Base-by-base conservation (phyloP, 2,329 filamentous ascomycete species). In the Plectosphaerella sp. region DNA sequence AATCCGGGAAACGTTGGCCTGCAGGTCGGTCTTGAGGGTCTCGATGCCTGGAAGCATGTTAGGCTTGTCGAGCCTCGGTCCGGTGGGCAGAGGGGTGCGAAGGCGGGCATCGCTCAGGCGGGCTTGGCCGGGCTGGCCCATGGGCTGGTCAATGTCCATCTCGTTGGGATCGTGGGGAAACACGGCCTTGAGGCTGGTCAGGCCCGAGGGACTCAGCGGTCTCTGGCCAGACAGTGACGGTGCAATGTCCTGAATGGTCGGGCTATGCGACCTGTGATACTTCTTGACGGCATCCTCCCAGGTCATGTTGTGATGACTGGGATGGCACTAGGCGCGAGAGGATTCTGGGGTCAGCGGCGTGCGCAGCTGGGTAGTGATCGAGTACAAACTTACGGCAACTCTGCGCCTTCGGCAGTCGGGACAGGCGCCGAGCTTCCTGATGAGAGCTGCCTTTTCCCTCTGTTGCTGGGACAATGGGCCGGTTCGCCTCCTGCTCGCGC, bases 351-450 rank as follows among this genome's bases (percentile, higher is more conserved):
- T 56, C 47, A 56, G 49, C 52, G 53, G 46, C 41, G 52, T 37
- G 51, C 48, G 55, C 51, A 53, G 50, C n/a, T n/a, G n/a, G n/a
- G n/a, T n/a, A n/a, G n/a, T n/a, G n/a, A 39, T 15, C 3, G 9
- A 41, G 25, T 28, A 9, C 25, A 53, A 43, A 76, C 79, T 78
- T 72, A 83, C 79, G 64, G 79, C 79, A 66, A 83, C 80, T 63
- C 80, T 72, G 57, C 79, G 72, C 52, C 78, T 72, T 43, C 78
- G 73, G 58, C 80, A 84, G 59, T 82, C 79, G 35, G 64, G 60
- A 60, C 80, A 84, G 47, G 80, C 80, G 52, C 80, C 80, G 50
- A 83, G 68, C 64, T 83, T 83, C 59, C 80, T 70, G 55, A 84
- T 83, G 52, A 84, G 64, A 45, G 80, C 80, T 46, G 80, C 80